Conservation (phyloP, 139 green algal species). For the Axilococcus clingmanii region DNA sequence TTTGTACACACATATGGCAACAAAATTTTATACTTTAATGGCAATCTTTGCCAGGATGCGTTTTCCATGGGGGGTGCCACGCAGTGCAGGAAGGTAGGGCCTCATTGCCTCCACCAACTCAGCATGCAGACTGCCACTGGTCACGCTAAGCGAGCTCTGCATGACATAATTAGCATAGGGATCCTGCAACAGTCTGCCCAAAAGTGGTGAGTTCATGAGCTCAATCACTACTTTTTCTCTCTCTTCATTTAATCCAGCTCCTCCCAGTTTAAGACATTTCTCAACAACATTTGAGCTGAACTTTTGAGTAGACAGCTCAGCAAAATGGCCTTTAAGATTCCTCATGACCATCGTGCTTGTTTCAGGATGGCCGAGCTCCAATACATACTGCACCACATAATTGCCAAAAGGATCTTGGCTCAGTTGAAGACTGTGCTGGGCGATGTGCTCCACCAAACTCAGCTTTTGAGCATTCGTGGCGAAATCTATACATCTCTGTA, state of each 20-base stretch:
- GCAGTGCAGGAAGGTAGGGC: constrained; percentile 75
- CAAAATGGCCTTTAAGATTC: constrained; percentile 68
- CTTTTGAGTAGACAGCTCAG: constrained; percentile 89
- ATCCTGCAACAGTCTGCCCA: constrained; percentile 84
- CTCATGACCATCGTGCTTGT: constrained; percentile 57
- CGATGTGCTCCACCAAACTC: constrained; percentile 72
- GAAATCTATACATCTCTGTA: constrained; percentile 98
- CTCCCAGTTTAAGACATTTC: constrained; percentile 93
- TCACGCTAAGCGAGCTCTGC: constrained; percentile 45
- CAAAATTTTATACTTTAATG: constrained; percentile 38
- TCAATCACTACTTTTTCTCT: constrained; percentile 76
- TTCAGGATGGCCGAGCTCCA: constrained; percentile 86
- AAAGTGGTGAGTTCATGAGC: constrained; percentile 56
- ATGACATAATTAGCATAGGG: constrained; percentile 93
- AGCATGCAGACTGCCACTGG: constrained; percentile 53
- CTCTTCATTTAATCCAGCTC: constrained; percentile 47
- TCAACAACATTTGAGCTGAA: constrained; percentile 97
- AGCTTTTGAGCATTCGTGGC: constrained; percentile 70
- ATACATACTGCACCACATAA: constrained; percentile 98
- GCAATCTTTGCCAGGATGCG: constrained; percentile 77
- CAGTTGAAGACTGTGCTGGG: constrained; percentile 53
- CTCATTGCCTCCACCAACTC: constrained; percentile 84
- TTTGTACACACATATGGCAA: constrained; percentile 1
- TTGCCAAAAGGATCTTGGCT: constrained; percentile 89
- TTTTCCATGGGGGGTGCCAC: constrained; percentile 92